Base-by-base conservation (phyloP, 2,329 filamentous ascomycete species). In the Penicillium sclerotiorum region DNA sequence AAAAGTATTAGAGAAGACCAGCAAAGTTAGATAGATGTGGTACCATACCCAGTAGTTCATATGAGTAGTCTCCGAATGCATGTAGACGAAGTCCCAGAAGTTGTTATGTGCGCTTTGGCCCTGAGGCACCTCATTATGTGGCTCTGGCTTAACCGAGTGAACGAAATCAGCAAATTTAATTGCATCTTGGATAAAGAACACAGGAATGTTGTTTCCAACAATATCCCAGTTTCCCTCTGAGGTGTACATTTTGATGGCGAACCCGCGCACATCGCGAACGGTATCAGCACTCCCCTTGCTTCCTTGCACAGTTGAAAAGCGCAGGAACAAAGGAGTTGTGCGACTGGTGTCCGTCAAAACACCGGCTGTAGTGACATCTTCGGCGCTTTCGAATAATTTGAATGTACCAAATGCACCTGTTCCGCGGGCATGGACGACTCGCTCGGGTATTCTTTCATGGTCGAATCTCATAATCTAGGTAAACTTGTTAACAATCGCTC, bases 201-300 rank as follows among this genome's bases (percentile, higher is more conserved):
- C 66, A 0, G 71, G 70, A 17, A 73, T 72, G 38, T 73, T 72
- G 45, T 73, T 73, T 9, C 70, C 70, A 5, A 73, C 70, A 39
- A 73, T 66, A 55, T 73, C 69, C 83, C 85, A 89, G 59, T 89
- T 90, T 4, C 88, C 88, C 61, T 92, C 88, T 1, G 87, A 74
- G 0, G 88, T 91, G 65, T 91, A 91, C 62, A 89, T 84, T 69
- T 89, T 90, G 55, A 89, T 71, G 0, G 89, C 88, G 56, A 93
- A 94, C 1, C 89, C 89, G 30, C 88, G 83, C 2, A 91, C 87
- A 74, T 94, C 89, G n/a, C 89, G 82, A 1, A 91, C 89, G 0
- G 88, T 92, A 65, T 94, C 89, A 5, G 88, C 87, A 44, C 85
- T 89, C 11, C 89, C 89, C 27, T 85, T 80, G 64, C 84, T 89